A percentile compares a stretch with the other conserved stretches of the same genome.
Conservation (phyloP, 2,329 filamentous ascomycete species). For the Botrytis porri region DNA sequence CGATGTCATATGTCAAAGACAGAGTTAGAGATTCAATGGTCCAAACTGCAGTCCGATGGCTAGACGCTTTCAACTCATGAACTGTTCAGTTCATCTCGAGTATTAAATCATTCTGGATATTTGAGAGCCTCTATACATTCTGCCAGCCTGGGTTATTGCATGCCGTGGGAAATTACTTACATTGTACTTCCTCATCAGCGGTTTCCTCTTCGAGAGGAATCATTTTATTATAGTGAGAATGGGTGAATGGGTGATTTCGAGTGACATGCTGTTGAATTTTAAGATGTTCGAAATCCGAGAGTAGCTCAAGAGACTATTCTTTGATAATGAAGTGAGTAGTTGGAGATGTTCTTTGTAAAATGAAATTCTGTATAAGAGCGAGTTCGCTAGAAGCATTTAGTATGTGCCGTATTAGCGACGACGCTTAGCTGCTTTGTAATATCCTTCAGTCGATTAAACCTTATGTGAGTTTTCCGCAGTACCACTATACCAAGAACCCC, state of each 20-base stretch:
- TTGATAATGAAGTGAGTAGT: not conserved
- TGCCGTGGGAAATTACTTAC: too few relatives aligned
- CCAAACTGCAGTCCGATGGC: not conserved
- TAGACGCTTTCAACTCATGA: not conserved
- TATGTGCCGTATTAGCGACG: not conserved
- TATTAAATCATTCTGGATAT: not conserved
- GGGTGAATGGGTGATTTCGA: rapidly evolving
- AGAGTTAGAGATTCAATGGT: not conserved
- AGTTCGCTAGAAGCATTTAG: not conserved
- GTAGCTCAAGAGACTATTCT: not conserved
- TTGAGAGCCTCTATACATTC: not conserved
- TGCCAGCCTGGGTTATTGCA: not conserved
- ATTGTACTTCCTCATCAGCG: not conserved
- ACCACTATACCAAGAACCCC: rapidly evolving
- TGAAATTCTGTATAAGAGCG: not conserved
- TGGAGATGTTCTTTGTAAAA: not conserved
- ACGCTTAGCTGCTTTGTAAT: not conserved
- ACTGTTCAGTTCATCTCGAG: not conserved
- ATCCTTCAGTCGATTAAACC: rapidly evolving
- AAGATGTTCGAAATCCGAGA: not conserved
- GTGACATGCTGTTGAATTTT: not conserved
- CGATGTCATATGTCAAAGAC: rapidly evolving
- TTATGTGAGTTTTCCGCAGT: rapidly evolving
- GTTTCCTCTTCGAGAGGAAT: too few relatives aligned
- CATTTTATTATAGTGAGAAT: not conserved